A percentile compares a stretch with the other conserved stretches of the same genome.
phyloP scores from a whole-genome alignment of 2,329 filamentous ascomycete genomes.

The Pseudopyrenochaeta lycopersici region DNA sequence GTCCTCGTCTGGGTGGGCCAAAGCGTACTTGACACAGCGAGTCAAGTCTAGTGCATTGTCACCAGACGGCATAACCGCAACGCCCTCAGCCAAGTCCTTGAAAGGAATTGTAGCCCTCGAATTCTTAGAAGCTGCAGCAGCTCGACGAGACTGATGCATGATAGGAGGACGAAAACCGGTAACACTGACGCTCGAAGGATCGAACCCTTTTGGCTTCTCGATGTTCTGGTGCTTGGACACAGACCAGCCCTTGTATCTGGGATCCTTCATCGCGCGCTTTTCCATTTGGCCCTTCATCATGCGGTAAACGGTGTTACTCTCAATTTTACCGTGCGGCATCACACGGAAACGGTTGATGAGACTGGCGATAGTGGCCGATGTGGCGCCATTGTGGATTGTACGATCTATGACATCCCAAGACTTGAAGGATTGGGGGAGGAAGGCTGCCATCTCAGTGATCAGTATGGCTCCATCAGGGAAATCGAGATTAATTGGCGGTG shows the following conservation, averaged over 20 bases:
- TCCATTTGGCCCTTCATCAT: constrained; percentile 28
- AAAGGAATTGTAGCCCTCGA: constrained; percentile 15
- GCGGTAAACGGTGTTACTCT: constrained; percentile 21
- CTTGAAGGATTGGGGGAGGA: constrained; percentile 34
- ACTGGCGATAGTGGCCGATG: constrained; percentile 1
- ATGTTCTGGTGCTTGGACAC: constrained; percentile 15
- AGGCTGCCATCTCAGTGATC: constrained; percentile 31
- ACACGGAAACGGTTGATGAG: constrained; percentile 31
- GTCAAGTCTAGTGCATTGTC: constrained; percentile 35
- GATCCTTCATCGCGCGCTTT: constrained; percentile 12
- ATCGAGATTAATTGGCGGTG: constrained; percentile 21
- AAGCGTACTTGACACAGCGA: constrained; percentile 24
- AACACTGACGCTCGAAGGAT: constrained; percentile 24
- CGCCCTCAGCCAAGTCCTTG: constrained; percentile 19
- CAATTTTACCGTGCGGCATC: constrained; percentile 15
- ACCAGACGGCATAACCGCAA: constrained; percentile 20
- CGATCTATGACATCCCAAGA: constrained; percentile 34
- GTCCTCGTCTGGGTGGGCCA: constrained; percentile 18
- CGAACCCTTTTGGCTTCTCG: constrained; percentile 9
- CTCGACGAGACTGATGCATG: neutral
- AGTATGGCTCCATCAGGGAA: constrained; percentile 37
- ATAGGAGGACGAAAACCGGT: constrained; percentile 20
- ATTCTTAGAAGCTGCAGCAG: neutral
- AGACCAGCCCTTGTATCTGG: constrained; percentile 23
- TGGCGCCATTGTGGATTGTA: constrained; percentile 30